Percentiles rank a stretch among this genome's conserved stretches.
Evolutionary conservation across 75 land plant species (phyloP).

Genomic region (Pinus albicaulis): DNA sequence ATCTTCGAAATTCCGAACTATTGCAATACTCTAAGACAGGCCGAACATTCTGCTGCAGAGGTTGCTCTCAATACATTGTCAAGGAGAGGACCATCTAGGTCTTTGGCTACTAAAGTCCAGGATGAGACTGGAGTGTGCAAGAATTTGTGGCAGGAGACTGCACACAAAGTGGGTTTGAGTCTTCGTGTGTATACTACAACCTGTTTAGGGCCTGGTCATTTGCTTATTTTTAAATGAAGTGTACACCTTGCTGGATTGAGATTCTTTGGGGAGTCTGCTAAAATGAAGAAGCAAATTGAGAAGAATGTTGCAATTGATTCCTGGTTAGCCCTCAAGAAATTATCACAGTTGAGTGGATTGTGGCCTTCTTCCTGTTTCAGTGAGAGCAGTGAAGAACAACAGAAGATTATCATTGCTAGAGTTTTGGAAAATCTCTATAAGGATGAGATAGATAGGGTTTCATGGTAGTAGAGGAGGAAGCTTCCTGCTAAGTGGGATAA

Average conservation of each 20-base stretch:
- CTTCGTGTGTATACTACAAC: conserved; percentile 10
- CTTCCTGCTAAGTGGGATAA: conserved; percentile 11
- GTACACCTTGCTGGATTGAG: conserved; percentile 42
- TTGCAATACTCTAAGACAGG: conserved; percentile 68
- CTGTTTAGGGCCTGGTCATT: conserved; percentile 24
- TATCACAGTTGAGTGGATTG: conserved; percentile 18
- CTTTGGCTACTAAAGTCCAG: background rate
- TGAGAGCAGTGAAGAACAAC: conserved; percentile 41
- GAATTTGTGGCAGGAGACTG: conserved; percentile 38
- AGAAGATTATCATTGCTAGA: conserved; percentile 52
- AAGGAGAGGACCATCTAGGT: conserved; percentile 43
- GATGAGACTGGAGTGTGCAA: conserved; percentile 48
- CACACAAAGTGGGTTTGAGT: too few relatives aligned
- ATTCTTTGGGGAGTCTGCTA: conserved; percentile 32
- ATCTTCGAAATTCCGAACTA: conserved; percentile 69
- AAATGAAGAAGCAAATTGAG: conserved; percentile 44
- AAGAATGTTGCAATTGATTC: conserved; percentile 50
- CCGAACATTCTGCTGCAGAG: conserved; percentile 83
- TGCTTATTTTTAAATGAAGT: conserved; percentile 21
- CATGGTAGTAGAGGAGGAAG: conserved; percentile 7
- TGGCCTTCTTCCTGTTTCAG: conserved; percentile 16
- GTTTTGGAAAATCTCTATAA: conserved; percentile 23
- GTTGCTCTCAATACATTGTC: conserved; percentile 69
- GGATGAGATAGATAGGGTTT: conserved; percentile 1
- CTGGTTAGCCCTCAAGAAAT: conserved; percentile 25